Conservation (phyloP, 345 rosid genomes). For the Salix exigua region DNA sequence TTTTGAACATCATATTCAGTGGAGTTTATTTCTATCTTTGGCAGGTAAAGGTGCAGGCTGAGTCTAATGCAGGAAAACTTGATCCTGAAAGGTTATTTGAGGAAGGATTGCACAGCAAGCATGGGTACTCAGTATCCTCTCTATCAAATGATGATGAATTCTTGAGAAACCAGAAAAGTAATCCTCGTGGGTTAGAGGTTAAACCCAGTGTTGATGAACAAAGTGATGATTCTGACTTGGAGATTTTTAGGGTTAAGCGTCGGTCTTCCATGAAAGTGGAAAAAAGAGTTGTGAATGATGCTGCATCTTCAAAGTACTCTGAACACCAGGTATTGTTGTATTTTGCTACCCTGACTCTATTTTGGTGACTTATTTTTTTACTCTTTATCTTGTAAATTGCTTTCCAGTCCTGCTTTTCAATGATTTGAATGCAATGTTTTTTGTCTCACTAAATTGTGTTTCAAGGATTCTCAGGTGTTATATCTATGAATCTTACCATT, state of each 20-base stretch:
- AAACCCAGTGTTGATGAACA: slow-evolving; percentile 37
- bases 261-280: slow-evolving; percentile 65
- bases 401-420: not conserved
- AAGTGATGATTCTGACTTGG: slow-evolving; percentile 83
- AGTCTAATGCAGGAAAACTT: slow-evolving; percentile 29
- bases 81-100: slow-evolving; percentile 32
- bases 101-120: slow-evolving; percentile 33
- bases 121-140: slow-evolving; percentile 33
- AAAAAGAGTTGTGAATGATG: slow-evolving; percentile 45
- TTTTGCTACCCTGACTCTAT: not conserved
- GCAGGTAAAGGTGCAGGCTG: slow-evolving; percentile 47
- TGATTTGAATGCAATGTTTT: not conserved
- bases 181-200: slow-evolving; percentile 26
- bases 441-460: not conserved
- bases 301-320: slow-evolving; percentile 35
- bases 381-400: not conserved
- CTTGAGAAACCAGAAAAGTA: slow-evolving; percentile 17
- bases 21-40: slow-evolving; percentile 6
- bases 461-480: not conserved
- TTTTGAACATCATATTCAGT: not conserved
- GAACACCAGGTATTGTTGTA: slow-evolving; percentile 56
- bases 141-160: slow-evolving; percentile 41
- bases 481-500: not conserved
- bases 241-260: slow-evolving; percentile 86
- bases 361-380: not conserved